phyloP scores from a whole-genome alignment of 2,329 filamentous ascomycete genomes.

The Fusarium buxicola region DNA sequence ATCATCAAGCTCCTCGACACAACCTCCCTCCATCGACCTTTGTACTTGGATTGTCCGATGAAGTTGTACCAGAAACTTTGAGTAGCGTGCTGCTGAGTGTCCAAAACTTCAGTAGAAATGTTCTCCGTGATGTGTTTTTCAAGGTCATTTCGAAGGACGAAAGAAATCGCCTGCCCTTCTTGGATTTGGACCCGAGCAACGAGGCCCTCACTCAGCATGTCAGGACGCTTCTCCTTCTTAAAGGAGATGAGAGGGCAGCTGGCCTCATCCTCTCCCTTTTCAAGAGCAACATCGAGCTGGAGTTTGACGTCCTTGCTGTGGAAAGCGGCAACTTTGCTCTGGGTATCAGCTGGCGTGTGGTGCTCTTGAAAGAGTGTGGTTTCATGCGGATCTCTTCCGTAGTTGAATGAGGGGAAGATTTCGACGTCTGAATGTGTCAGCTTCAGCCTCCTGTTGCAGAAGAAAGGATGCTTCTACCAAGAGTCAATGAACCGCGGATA shows the following conservation, averaged over 20 bases:
- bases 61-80: conserved; percentile 80
- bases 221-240: conserved; percentile 61
- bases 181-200: conserved; percentile 68
- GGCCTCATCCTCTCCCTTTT: conserved; percentile 60
- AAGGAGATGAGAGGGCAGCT: conserved; percentile 66
- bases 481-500: conserved; percentile 72
- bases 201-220: conserved; percentile 71
- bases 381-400: conserved; percentile 71
- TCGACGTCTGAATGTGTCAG: conserved; percentile 66
- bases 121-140: conserved; percentile 66
- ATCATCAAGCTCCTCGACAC: conserved; percentile 78
- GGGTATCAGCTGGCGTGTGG: conserved; percentile 52
- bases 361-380: conserved; percentile 64
- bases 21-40: conserved; percentile 78
- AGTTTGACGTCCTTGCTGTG: conserved; percentile 68
- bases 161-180: conserved; percentile 76
- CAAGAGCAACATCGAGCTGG: conserved; percentile 75
- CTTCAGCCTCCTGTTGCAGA: neutral
- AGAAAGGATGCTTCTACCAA: conserved; percentile 56
- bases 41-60: conserved; percentile 77
- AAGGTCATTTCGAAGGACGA: conserved; percentile 74
- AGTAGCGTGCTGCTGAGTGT: conserved; percentile 74
- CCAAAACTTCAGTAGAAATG: conserved; percentile 69
- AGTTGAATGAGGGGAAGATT: conserved; percentile 79
- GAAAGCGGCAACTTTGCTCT: conserved; percentile 73